Base-by-base conservation (phyloP, 2,329 filamentous ascomycete genomes). In the Rhynchosporium secalis region DNA sequence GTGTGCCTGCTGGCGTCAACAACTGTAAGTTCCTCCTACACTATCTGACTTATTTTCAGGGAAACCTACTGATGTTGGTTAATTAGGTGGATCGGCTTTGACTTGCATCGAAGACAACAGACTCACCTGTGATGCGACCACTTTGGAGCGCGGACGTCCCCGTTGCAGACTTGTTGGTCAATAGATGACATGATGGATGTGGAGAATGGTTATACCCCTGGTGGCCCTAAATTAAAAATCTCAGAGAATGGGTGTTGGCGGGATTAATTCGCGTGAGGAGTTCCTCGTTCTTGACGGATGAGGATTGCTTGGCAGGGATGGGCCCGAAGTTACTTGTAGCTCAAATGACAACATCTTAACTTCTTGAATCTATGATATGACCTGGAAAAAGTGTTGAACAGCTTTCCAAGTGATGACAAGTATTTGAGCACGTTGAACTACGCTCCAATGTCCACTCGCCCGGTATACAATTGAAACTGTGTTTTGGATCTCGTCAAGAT, bases 1-100 rank as follows among this genome's bases (percentile, higher is more conserved):
- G 75, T 63, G 73, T 77, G 2, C 75, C 75, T 36, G 73, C 65
- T 12, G 70, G 69, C n/a, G 66, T 72, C n/a, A 74, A 75, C 67
- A 70, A 72, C 63, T 77, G 75, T 76, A 62, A 66, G 74, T 49
- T 12, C 28, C 20, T 49, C 46, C 45, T 67, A 5, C 9, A 3
- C 12, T 40, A 20, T 2, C 4, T 26, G 26, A 4, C 29, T 12
- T 26, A 13, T 49, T 12, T 6, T 5, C 5, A 29, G 20, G 47
- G 31, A 20, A 33, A 29, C 3, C 28, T 45, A 26, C 47, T 33
- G 10, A 51, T 33, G 6, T 4, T 31, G 8, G 3, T 31, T 33
- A 5, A 10, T 33, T 54, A 72, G 72, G 72, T 45, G 68, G 69
- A 33, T 54, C 51, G 3, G 26, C 48, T 10, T 63, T 74, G 52